Evolutionary conservation across 768 basidiomycete species (phyloP), one percentile per base, ranked within the genome.

Genomic region (Termitomyces sp.): DNA sequence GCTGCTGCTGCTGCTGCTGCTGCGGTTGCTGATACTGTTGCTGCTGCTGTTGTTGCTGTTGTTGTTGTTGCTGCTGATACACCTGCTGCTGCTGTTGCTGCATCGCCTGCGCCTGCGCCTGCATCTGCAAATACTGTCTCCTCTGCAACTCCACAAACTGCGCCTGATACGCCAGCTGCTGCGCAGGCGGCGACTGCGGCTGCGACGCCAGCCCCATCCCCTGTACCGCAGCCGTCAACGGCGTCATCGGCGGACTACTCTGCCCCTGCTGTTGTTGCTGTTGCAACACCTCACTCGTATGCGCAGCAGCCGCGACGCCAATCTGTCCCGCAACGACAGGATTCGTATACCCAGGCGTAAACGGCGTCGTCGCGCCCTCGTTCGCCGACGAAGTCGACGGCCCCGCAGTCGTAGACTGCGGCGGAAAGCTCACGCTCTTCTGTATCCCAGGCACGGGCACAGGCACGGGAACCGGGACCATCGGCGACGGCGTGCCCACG

Each of bases 401-500:
- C 18, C 7, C 37, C 6, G 47, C n/a, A 4, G 27, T 54, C 3
- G 37, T 12, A 1, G 37, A 13, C 39, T 30, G 18, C 1, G 42
- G n/a, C 2, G 31, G 46, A 9, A 49, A 48, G 18, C 58, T 59
- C 5, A 52, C 31, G 53, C 52, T 59, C 46, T 59, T 59, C 37
- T 59, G 58, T 1, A 59, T 2, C 12, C 8, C 18, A 12, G 41
- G 41, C 41, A 46, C n/a, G 1, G 27, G 44, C 0, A 48, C 44
- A 0, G 54, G 54, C 0, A 55, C 55, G 0, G 27, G 50, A 0
- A 37, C 54, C 1, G 54, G 41, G 18, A 24, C 24, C 52, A 51
- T 16, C n/a, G 60, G 49, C 16, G 51, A 56, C 3, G 76, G 76
- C 11, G 75, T 77, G 5, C 74, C 74, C 11, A 72, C 69, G 11